Evolutionary conservation across 139 green algal genomes (phyloP), one percentile per base, ranked within the genome.

Genomic region (Dunaliella sp.): DNA sequence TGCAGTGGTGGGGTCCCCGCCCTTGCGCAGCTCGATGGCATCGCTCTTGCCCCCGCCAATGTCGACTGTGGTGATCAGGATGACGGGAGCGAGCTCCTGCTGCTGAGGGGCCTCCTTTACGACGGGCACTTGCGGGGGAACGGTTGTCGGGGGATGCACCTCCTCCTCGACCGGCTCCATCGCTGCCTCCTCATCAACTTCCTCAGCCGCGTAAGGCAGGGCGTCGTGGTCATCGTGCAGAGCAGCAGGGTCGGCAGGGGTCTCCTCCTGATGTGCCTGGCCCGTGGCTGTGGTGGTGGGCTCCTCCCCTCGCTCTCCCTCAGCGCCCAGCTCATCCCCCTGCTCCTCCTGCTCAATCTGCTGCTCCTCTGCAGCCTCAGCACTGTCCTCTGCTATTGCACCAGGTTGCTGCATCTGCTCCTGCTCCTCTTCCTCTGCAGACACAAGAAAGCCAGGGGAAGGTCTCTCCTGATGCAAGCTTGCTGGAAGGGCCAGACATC

Each of bases 51-150:
- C 94, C 0, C 92, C 91, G 30, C 92, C 93, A 82, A 98, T 95
- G 88, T 98, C 95, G 21, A 98, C 95, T 16, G 95, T 98, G 0
- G 95, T 98, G 0, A 97, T 86, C 33, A 98, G 90, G n/a, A 98
- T 38, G 26, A 92, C 82, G 12, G 79, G 36, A 16, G 48, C 7
- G 7, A 65, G 48, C 16, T 65, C 48, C 48, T 65, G 48, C 48
- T 65, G 48, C 48, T 65, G n/a, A n/a, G n/a, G n/a, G n/a, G n/a
- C n/a, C n/a, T n/a, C n/a, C n/a, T n/a, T n/a, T n/a, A n/a, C n/a
- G n/a, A n/a, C n/a, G n/a, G n/a, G n/a, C n/a, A n/a, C n/a, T n/a
- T n/a, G n/a, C n/a, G n/a, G n/a, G n/a, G n/a, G n/a, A n/a, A n/a
- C n/a, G n/a, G n/a, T n/a, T n/a, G n/a, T n/a, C n/a, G n/a, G n/a